These are phyloP conservation scores for Collybia sordida DNA, from an alignment of 768 basidiomycete species.

Conservation along the genomic window DNA sequence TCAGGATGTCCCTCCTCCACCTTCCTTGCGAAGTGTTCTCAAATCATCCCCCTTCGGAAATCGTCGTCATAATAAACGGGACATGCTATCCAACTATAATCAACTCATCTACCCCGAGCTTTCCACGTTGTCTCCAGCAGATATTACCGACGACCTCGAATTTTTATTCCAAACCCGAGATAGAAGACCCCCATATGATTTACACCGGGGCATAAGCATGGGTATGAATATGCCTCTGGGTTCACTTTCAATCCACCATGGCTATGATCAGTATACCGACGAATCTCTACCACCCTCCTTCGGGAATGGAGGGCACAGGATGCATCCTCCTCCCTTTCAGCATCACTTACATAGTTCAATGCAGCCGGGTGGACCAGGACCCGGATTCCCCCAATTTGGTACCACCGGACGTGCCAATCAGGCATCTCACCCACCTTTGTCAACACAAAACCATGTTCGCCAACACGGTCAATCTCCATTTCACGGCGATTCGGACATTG, in stretches of 20 bases:
- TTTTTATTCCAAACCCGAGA: constrained; percentile 47
- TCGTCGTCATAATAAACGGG: constrained; percentile 24
- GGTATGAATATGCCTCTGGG: constrained; percentile 4
- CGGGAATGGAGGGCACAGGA: constrained; percentile 2
- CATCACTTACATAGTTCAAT: constrained; percentile 11
- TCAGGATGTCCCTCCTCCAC: constrained; percentile 51
- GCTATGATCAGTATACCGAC: constrained; percentile 7
- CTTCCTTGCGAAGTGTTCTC: constrained; percentile 66
- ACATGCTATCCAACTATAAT: constrained; percentile 20
- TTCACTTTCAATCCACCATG: not conserved
- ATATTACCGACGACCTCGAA: constrained; percentile 54
- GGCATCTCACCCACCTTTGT: not conserved
- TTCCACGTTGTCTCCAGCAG: constrained; percentile 42
- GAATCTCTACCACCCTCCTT: not conserved
- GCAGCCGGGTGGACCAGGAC: constrained; percentile 10
- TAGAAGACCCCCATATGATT: constrained; percentile 17
- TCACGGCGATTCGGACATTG: constrained; percentile 1
- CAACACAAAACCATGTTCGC: not conserved
- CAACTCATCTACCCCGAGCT: constrained; percentile 44
- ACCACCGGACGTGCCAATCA: constrained; percentile 4
- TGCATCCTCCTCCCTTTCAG: constrained; percentile 6
- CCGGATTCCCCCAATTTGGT: constrained; percentile 8
- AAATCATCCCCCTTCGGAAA: constrained; percentile 53
- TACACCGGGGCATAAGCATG: constrained; percentile 10
- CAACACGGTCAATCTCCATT: constrained; percentile 9